A percentile compares a stretch with the other conserved stretches of the same genome.
Evolutionary conservation across 371 early-diverging fungal species (phyloP).

Genomic region (Blakeslea trispora): DNA sequence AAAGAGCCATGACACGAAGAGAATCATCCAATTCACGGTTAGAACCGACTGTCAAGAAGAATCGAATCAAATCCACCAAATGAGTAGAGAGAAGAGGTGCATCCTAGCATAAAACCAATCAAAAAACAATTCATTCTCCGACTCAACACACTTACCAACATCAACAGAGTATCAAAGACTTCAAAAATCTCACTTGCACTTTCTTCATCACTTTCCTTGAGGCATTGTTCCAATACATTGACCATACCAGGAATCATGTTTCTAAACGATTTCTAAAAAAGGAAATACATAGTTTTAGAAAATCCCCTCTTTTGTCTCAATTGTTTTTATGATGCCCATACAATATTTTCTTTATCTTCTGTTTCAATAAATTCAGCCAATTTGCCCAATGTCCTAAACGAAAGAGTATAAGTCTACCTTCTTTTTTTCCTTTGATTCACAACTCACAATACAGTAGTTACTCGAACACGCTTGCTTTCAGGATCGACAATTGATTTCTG

Average conservation of each 20-base stretch:
- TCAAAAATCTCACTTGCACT: constrained; percentile 79
- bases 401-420: too few species aligned
- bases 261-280: constrained; percentile 59
- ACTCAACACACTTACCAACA: constrained; percentile 46
- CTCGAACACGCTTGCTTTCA: constrained; percentile 77
- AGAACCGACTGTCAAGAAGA: constrained; percentile 71
- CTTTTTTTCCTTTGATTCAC: too few species aligned
- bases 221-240: constrained; percentile 73
- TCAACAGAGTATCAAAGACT: constrained; percentile 77
- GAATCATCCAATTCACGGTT: constrained; percentile 67
- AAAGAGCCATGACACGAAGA: constrained; percentile 79
- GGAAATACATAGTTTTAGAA: neutral
- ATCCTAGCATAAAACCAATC: constrained; percentile 47
- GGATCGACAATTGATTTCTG: constrained; percentile 77
- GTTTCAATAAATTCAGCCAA: constrained; percentile 82
- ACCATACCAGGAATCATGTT: constrained; percentile 83
- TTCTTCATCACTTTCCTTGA: constrained; percentile 72
- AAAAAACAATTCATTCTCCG: too few species aligned
- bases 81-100: constrained; percentile 79
- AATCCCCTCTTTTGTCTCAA: too few species aligned
- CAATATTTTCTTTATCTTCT: constrained; percentile 68
- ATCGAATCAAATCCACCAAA: constrained; percentile 75
- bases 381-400: constrained; percentile 71
- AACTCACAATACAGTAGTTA: constrained; percentile 75
- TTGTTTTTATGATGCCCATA: constrained; percentile 24